Percentiles rank a stretch among this genome's conserved stretches.
phyloP scores from a whole-genome alignment of 2,329 filamentous ascomycete genomes.

The Neoascochyta sp. region DNA sequence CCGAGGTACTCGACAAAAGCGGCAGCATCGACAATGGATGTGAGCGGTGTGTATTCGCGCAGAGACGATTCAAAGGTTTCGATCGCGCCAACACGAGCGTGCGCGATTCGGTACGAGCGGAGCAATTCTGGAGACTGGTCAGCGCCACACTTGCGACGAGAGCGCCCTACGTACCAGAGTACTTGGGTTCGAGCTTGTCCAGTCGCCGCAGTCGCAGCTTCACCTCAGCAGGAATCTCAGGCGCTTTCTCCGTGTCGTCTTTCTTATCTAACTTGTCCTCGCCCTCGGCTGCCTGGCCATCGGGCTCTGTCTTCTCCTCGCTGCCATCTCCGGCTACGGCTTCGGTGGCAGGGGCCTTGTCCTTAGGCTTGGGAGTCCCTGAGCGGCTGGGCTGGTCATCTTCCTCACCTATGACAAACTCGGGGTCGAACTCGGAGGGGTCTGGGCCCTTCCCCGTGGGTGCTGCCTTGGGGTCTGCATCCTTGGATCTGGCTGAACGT shows the following conservation, averaged over 20 bases:
- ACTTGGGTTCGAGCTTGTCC: slow-evolving; percentile 85
- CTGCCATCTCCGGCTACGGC: slow-evolving; percentile 19
- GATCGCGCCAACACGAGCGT: slow-evolving; percentile 79
- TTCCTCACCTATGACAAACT: slow-evolving; percentile 82
- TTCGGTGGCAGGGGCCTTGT: slow-evolving; percentile 31
- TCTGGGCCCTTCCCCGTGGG: slow-evolving; percentile 63
- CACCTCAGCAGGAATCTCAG: slow-evolving; percentile 70
- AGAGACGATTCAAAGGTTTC: slow-evolving; percentile 90
- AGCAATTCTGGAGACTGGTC: slow-evolving; percentile 64
- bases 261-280: too few species aligned
- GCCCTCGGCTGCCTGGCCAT: slow-evolving; percentile 26
- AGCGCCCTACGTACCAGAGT: slow-evolving; percentile 59
- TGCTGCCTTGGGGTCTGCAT: slow-evolving; percentile 33
- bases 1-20: slow-evolving; percentile 86
- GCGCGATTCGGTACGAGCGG: slow-evolving; percentile 86
- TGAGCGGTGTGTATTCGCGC: slow-evolving; percentile 86
- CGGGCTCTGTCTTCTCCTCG: slow-evolving; percentile 33
- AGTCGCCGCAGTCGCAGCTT: slow-evolving; percentile 73
- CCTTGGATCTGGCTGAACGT: slow-evolving; percentile 26
- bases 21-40: slow-evolving; percentile 79
- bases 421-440: slow-evolving; percentile 80
- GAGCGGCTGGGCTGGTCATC: slow-evolving; percentile 62
- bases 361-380: slow-evolving; percentile 55
- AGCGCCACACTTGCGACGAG: slow-evolving; percentile 7
- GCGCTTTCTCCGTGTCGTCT: slow-evolving; percentile 27